phyloP scores from a whole-genome alignment of 148 eudicot species.

The Chenopodium suecicum region DNA sequence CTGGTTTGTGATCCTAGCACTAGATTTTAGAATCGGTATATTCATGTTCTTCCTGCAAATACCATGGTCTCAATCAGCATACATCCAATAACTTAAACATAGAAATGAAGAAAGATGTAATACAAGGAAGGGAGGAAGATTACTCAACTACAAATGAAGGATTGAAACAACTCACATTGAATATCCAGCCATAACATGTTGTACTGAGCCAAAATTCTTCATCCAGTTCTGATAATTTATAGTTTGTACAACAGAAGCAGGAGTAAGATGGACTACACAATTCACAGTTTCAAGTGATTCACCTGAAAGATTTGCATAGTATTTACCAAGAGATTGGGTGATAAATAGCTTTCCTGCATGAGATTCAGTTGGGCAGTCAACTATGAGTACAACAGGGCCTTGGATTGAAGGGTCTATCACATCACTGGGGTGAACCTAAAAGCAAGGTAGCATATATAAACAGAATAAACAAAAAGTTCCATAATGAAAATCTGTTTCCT shows the following conservation, averaged over 20 bases:
- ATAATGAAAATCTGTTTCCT: neutral
- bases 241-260: conserved; percentile 47
- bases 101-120: conserved; percentile 51
- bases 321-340: conserved; percentile 48
- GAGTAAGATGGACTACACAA: conserved; percentile 81
- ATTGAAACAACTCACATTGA: conserved; percentile 50
- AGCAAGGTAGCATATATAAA: conserved; percentile 11
- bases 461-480: neutral
- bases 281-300: conserved; percentile 48
- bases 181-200: conserved; percentile 94
- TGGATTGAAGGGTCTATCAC: conserved; percentile 83
- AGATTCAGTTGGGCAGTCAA: conserved; percentile 75
- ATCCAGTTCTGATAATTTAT: conserved; percentile 72
- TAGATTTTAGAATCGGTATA: conserved; percentile 73
- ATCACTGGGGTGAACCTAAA: conserved; percentile 81
- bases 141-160: too few species aligned
- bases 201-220: conserved; percentile 68
- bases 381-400: conserved; percentile 75
- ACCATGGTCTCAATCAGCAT: conserved; percentile 59
- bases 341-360: conserved; percentile 61
- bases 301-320: conserved; percentile 43
- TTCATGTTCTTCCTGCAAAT: conserved; percentile 64
- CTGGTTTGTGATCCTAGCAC: conserved; percentile 80
- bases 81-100: neutral
- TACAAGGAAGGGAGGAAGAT: neutral